Conservation (phyloP, 192 early-diverging fungal species). For the Entomortierella beljakovae region DNA sequence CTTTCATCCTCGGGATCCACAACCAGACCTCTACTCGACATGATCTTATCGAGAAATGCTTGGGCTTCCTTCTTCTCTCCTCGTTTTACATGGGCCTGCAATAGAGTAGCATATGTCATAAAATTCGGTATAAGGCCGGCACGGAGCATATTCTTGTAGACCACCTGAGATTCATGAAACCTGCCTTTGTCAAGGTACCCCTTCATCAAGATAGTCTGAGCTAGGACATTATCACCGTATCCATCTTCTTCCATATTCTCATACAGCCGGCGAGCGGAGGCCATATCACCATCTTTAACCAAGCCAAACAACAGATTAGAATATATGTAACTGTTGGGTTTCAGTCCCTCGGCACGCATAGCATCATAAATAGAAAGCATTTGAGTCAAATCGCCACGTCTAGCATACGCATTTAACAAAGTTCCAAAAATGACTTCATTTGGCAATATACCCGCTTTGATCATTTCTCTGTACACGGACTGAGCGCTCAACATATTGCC, state of each 20-base stretch:
- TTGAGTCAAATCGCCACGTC: conserved; percentile 56
- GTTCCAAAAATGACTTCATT: conserved; percentile 85
- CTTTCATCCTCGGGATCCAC: conserved; percentile 7
- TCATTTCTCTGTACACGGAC: conserved; percentile 87
- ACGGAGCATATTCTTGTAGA: conserved; percentile 58
- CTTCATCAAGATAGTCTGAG: conserved; percentile 65
- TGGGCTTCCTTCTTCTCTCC: conserved; percentile 49
- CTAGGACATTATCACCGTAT: conserved; percentile 43
- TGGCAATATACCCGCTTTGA: conserved; percentile 67
- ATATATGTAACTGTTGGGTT: conserved; percentile 59
- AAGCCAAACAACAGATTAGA: conserved; percentile 57
- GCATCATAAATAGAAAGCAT: conserved; percentile 58
- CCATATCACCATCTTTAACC: conserved; percentile 49
- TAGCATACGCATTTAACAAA: conserved; percentile 80
- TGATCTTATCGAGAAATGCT: conserved; percentile 35
- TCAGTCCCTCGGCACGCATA: conserved; percentile 54
- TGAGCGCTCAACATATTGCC: conserved; percentile 80
- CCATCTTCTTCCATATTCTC: conserved; percentile 57
- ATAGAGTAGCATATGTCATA: conserved; percentile 54
- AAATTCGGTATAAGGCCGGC: conserved; percentile 55
- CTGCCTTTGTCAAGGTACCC: conserved; percentile 52
- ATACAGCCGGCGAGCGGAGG: conserved; percentile 50
- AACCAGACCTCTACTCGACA: conserved; percentile 27
- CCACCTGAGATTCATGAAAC: conserved; percentile 46
- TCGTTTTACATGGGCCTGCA: conserved; percentile 54